Evolutionary conservation across 2,329 filamentous ascomycete genomes (phyloP), one percentile per base, ranked within the genome.

Genomic region (Paecilomyces variotii): DNA sequence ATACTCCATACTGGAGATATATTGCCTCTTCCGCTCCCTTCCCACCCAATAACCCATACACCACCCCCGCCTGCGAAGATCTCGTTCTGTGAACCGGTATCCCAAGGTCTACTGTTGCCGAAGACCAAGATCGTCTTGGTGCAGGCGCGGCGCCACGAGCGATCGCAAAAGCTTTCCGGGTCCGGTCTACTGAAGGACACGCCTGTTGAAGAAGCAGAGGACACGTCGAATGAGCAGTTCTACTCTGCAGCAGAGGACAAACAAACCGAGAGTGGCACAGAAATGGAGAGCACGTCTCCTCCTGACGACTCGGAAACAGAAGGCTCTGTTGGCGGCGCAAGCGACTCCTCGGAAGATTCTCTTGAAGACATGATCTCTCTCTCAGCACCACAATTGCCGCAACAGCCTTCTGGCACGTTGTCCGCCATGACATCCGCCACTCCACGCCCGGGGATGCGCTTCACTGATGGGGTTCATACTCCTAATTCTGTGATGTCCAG

Each of bases 351-450:
- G 0, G 92, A 96, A 71, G 93, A 96, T 70, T 94, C 90, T 0
- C 83, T 91, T 78, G 92, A 97, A 63, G 91, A 96, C 61, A 90
- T 96, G 82, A 96, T 97, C 56, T 95, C 91, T 3, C 80, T 97
- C 32, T 87, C 88, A 63, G 87, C 88, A 0, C 93, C 93, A 1
- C 84, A 87, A 28, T 77, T 97, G 14, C 86, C 89, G 1, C 83
- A 90, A n/a, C 86, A 89, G 27, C 86, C 86, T 57, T 88, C 88
- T 0, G 93, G 91, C 54, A 86, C 89, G 19, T 81, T 93, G 64
- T 94, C 90, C 25, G 89, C 89, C 0, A 82, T 91, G 68, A 88
- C 89, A 49, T 84, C 88, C 1, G 91, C 90, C 10, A 96, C 91
- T 0, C 92, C 92, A 1, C 85, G 90, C 70, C 89, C 89, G 0